A percentile compares a stretch with the other conserved stretches of the same genome.
These are phyloP conservation scores for Wickerhamiella occidentalis DNA, from an alignment of 805 yeast species.

Conservation along the genomic window DNA sequence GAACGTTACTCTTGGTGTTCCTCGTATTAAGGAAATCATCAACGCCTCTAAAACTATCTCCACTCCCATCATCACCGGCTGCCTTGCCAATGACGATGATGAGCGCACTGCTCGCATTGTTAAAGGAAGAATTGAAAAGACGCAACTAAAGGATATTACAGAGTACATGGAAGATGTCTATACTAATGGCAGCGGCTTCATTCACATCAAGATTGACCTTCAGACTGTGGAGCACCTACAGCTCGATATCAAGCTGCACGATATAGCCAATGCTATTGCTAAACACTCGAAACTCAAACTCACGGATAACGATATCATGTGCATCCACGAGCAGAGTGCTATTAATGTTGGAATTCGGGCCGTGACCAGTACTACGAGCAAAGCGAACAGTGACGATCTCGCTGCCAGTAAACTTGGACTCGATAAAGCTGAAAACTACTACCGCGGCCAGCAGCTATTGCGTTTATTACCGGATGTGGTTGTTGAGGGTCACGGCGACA, in stretches of 20 bases:
- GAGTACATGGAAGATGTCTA: slow-evolving; percentile 90
- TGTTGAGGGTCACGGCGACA: slow-evolving; percentile 85
- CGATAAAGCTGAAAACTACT: slow-evolving; percentile 48
- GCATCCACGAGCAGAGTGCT: slow-evolving; percentile 52
- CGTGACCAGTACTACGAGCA: slow-evolving; percentile 5
- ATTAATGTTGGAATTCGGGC: slow-evolving; percentile 22
- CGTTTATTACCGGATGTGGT: slow-evolving; percentile 77
- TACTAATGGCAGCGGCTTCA: slow-evolving; percentile 59
- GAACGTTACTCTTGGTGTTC: slow-evolving; percentile 98
- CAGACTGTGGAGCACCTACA: slow-evolving; percentile 80
- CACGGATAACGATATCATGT: slow-evolving; percentile 53
- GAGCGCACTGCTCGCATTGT: slow-evolving; percentile 98
- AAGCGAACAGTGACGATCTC: slow-evolving; percentile 3
- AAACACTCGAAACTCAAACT: slow-evolving; percentile 86
- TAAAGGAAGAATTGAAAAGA: slow-evolving; percentile 93
- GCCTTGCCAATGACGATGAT: slow-evolving; percentile 80
- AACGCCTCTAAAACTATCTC: slow-evolving; percentile 92
- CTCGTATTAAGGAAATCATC: slow-evolving; percentile 97
- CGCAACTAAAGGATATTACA: slow-evolving; percentile 74
- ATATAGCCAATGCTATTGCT: slow-evolving; percentile 70
- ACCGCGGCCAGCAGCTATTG: slow-evolving; percentile 79
- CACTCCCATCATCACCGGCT: slow-evolving; percentile 93
- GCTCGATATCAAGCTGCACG: slow-evolving; percentile 74
- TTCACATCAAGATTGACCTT: slow-evolving; percentile 71
- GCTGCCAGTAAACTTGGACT: slow-evolving; percentile 10